A percentile compares a stretch with the other conserved stretches of the same genome.
Evolutionary conservation across 2,329 filamentous ascomycete species (phyloP).

Genomic region (Trichoderma hamatum): DNA sequence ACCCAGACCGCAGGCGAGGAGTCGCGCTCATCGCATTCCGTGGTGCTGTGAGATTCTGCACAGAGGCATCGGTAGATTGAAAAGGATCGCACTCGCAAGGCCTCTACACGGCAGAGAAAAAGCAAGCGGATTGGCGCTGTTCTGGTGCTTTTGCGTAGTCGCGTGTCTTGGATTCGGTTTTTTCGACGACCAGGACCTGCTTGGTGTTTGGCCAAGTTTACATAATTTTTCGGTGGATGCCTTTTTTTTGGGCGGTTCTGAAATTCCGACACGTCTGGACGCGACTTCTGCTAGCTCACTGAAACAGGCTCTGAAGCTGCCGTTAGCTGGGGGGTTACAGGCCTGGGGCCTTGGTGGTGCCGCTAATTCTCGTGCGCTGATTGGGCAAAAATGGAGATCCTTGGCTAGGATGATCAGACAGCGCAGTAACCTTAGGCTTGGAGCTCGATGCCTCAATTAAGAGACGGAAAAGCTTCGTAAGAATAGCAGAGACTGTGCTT

Average conservation of each 20-base stretch:
- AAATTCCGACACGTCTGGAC: slow-evolving; percentile 45
- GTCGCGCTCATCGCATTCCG: slow-evolving; percentile 80
- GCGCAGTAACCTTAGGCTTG: neutral
- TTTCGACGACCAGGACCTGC: slow-evolving; percentile 7
- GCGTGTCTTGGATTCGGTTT: slow-evolving; percentile 19
- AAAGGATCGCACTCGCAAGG: neutral
- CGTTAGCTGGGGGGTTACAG: neutral
- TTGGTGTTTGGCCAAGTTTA: slow-evolving; percentile 24
- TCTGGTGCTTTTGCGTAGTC: slow-evolving; percentile 1
- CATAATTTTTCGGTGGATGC: slow-evolving; percentile 27
- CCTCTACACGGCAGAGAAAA: slow-evolving; percentile 9
- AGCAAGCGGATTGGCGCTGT: slow-evolving; percentile 7
- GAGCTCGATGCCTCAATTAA: neutral
- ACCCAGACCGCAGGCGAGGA: slow-evolving; percentile 80
- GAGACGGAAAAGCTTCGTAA: neutral
- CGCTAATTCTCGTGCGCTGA: neutral
- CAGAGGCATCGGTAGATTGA: slow-evolving; percentile 29
- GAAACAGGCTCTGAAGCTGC: slow-evolving; percentile 10
- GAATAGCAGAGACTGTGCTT: neutral
- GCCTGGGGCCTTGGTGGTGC: neutral
- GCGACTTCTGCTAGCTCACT: slow-evolving; percentile 34
- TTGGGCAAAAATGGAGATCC: neutral
- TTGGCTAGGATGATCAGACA: neutral
- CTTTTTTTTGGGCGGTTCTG: slow-evolving; percentile 27
- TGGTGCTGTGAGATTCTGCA: slow-evolving; percentile 33